Percentiles rank a stretch among this genome's conserved stretches.
These are phyloP conservation scores for Aspergillus heteromorphus DNA, from an alignment of 495 filamentous ascomycete genomes.

Conservation along the genomic window DNA sequence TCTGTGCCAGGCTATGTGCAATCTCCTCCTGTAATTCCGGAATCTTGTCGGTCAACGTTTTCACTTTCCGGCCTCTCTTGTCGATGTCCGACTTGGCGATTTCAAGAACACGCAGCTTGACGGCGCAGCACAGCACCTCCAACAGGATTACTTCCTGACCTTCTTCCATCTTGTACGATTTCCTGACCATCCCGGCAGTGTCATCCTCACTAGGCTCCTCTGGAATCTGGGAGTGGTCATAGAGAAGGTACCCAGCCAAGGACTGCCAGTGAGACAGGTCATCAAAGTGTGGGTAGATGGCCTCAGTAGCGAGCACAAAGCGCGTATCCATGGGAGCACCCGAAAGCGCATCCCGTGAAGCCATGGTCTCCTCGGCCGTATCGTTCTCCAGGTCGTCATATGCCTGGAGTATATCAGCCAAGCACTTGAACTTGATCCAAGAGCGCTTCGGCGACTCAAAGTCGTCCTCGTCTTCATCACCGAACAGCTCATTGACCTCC, in stretches of 20 bases:
- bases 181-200: slow-evolving; percentile 50
- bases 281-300: slow-evolving; percentile 72
- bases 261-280: slow-evolving; percentile 84
- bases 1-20: slow-evolving; percentile 63
- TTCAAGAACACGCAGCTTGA: slow-evolving; percentile 60
- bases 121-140: slow-evolving; percentile 75
- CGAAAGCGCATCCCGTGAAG: slow-evolving; percentile 30
- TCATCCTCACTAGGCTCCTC: slow-evolving; percentile 49
- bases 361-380: slow-evolving; percentile 23
- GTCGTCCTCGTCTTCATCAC: slow-evolving; percentile 62
- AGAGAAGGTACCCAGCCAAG: slow-evolving; percentile 82
- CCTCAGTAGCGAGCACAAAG: slow-evolving; percentile 77
- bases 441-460: slow-evolving; percentile 66
- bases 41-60: slow-evolving; percentile 55
- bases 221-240: slow-evolving; percentile 68
- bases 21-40: slow-evolving; percentile 65
- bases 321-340: slow-evolving; percentile 61
- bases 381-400: slow-evolving; percentile 62
- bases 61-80: slow-evolving; percentile 58
- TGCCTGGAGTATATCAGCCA: slow-evolving; percentile 73
- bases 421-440: slow-evolving; percentile 88
- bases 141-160: slow-evolving; percentile 80
- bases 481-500: slow-evolving; percentile 64
- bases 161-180: slow-evolving; percentile 64
- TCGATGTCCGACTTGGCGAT: slow-evolving; percentile 51